A percentile compares a stretch with the other conserved stretches of the same genome.
Evolutionary conservation across 1,139 yeast species (phyloP).

Genomic region (Debaryomycetaceae sp.): DNA sequence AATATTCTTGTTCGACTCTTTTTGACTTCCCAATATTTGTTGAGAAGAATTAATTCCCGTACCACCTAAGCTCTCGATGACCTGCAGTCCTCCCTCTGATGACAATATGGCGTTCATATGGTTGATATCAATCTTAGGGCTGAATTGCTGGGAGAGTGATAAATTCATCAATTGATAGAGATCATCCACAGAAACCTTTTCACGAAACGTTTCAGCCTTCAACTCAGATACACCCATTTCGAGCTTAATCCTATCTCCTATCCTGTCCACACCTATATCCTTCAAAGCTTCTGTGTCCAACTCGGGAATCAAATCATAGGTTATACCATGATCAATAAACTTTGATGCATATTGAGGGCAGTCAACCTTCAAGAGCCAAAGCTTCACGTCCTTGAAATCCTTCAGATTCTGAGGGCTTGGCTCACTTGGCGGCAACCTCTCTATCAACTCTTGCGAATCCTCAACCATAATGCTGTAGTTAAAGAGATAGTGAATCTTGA

Average conservation of each 20-base stretch:
- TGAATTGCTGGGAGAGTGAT: conserved; percentile 7
- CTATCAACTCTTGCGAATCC: not conserved
- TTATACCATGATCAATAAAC: conserved; percentile 51
- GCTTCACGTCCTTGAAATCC: conserved; percentile 22
- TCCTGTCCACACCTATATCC: conserved; percentile 69
- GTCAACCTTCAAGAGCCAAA: conserved; percentile 33
- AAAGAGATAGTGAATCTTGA: not conserved
- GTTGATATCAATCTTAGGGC: conserved; percentile 8
- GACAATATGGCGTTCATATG: conserved; percentile 11
- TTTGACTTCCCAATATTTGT: conserved; percentile 7
- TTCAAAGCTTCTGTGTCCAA: conserved; percentile 66
- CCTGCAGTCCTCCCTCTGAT: not conserved
- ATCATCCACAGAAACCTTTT: conserved; percentile 29
- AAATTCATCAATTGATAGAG: conserved; percentile 23
- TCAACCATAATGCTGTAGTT: not conserved
- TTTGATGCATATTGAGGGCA: conserved; percentile 36
- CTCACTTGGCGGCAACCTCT: not conserved
- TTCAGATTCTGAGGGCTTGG: not conserved
- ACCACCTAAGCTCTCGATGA: not conserved
- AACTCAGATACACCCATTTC: conserved; percentile 50
- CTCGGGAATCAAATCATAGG: conserved; percentile 56
- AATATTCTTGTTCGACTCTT: conserved; percentile 45
- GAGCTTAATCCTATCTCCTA: conserved; percentile 78
- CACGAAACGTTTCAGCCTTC: conserved; percentile 34
- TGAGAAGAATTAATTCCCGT: not conserved